Base-by-base conservation (phyloP, 1,284 basidiomycete species). In the Volvariella surrecta region DNA sequence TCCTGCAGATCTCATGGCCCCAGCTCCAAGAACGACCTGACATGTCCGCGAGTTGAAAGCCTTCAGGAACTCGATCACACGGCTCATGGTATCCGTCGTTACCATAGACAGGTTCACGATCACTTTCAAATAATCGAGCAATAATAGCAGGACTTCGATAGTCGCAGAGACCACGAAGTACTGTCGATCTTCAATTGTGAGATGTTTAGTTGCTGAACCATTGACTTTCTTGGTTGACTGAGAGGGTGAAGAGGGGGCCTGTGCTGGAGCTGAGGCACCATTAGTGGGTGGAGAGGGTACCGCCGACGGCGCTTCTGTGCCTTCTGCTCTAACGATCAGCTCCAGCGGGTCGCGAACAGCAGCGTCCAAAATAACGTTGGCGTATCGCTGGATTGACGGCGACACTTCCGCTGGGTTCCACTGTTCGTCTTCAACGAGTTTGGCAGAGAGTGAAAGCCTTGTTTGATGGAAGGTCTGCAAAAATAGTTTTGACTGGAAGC, bases 31-130 rank as follows among this genome's bases (percentile, higher is more conserved):
- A 1, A 99, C 95, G 34, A 99, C 94, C 60, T 99, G 95, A 64
- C 96, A 99, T 1, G 92, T 97, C 49, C 95, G 73, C 34, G 96
- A 99, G 62, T 99, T 99, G 73, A 97, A 99, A 22, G 90, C 83
- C 66, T 96, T 98, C 50, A 99, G 69, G 57, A 96, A 95, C 61
- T 99, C 96, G 53, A 99, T 90, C 11, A 94, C 76, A 32, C 91
- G 80, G 46, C 82, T 80, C 88, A 99, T 96, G 20, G 86, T 82
- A 58, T 99, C 96, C 43, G 89, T 96, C 34, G 90, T 93, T 39
- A 98, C 73, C 59, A 89, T 74, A 20, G 89, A 77, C 50, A 97
- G 67, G 57, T 95, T 97, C 56, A 94, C 75, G 47, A 98, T 82
- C 39, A 98, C 74, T 48, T 80, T 78, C 46, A 97, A 69, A 61